Base-by-base conservation (phyloP, 441 rosid genomes). In the Manihot esculenta region DNA sequence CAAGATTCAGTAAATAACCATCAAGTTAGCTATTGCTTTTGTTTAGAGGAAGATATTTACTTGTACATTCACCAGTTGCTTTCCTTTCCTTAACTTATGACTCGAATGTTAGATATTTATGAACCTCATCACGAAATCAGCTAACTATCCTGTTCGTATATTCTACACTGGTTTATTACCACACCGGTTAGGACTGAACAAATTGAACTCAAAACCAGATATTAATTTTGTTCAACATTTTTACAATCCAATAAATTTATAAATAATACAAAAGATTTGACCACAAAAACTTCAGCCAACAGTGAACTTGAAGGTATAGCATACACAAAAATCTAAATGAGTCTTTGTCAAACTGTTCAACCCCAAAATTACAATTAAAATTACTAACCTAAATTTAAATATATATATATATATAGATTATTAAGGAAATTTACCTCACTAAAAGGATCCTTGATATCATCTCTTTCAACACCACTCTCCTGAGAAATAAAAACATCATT, bases 401-500 rank as follows among this genome's bases (percentile, higher is more conserved):
- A n/a, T n/a, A 35, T 18, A 67, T 38, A 21, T 35, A 35, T 23
- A 65, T n/a, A 21, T 5, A 18, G 11, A 68, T 45, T 27, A 27
- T 2, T 8, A 50, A 14, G 20, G 67, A 41, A 63, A 62, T 47
- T 64, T 80, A 94, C 98, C 93, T 94, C 97, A 49, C 84, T 85
- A 71, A 91, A 91, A 56, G 96, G 96, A 66, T 89, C 98, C 75
- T 81, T 84, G 70, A 94, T 67, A 82, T 92, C 95, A 68, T 94
- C 97, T 59, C 88, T 80, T 82, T 94, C 97, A 72, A 89, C 86
- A 60, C 97, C 84, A 77, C 97, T 90, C 79, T 94, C 99, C 97
- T 92, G 82, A 76, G 74, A 83, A 67, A 82, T 35, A 48, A 30
- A 38, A 38, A 14, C 53, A 58, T 11, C 50, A 20, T 12, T 44